These are phyloP conservation scores for Cyberlindnera galapagoensis DNA, from an alignment of 805 yeast species.

Conservation along the genomic window DNA sequence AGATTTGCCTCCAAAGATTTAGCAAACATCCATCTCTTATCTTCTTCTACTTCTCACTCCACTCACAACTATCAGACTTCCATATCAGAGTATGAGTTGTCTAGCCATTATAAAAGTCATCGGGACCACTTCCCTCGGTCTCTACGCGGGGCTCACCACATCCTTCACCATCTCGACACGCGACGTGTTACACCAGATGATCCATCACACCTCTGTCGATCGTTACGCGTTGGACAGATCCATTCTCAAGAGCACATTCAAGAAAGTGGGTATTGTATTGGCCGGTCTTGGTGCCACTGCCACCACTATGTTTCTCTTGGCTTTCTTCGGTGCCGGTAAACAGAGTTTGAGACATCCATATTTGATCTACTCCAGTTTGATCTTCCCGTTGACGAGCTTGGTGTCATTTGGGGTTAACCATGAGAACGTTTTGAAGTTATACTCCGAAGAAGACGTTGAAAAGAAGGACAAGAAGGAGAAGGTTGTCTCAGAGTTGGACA, in stretches of 20 bases:
- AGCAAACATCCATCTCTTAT: background rate
- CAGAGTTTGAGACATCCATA: conserved; percentile 63
- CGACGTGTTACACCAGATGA: too few species aligned
- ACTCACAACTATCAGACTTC: background rate
- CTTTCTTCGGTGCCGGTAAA: too few species aligned
- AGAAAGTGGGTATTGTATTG: conserved; percentile 22
- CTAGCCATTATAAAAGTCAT: conserved; percentile 51
- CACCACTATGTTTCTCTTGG: conserved; percentile 43
- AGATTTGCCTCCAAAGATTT: too few species aligned
- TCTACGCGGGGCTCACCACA: conserved; percentile 48
- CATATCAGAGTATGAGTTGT: conserved; percentile 48
- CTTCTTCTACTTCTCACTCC: too few species aligned
- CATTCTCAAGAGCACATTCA: conserved; percentile 15
- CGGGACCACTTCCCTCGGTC: conserved; percentile 65
- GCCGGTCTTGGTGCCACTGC: conserved; percentile 41
- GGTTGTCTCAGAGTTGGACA: conserved; percentile 37
- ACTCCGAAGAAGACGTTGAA: conserved; percentile 5
- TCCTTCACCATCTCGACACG: too few species aligned
- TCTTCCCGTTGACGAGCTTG: conserved; percentile 18
- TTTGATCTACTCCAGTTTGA: conserved; percentile 41
- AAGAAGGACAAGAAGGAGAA: conserved; percentile 22
- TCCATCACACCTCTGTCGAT: too few species aligned
- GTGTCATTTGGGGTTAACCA: conserved; percentile 3
- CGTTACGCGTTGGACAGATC: too few species aligned
- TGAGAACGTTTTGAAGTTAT: conserved; percentile 2